Base-by-base conservation (phyloP, 129 eudicot genomes). In the Deinandra increscens region DNA sequence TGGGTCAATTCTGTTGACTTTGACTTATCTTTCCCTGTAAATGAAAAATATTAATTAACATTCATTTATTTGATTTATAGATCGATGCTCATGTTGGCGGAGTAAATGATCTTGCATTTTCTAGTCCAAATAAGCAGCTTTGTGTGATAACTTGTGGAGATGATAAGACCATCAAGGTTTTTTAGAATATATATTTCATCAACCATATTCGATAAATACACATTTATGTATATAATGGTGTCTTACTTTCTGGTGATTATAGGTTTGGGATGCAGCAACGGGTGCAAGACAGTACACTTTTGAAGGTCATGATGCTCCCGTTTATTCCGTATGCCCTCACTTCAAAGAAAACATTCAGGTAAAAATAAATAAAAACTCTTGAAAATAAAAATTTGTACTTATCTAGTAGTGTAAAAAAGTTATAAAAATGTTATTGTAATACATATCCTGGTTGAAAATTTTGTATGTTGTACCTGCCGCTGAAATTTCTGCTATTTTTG, bases 231-330 rank as follows among this genome's bases (percentile, higher is more conserved):
- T 33, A 7, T 73, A 15, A 38, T 15, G 56, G 15, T 13, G 63
- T 56, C 8, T 56, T 56, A 56, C 8, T 51, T 29, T 74, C 42
- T 45, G 4, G 14, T 60, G 70, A 56, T 70, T 33, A 15, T 70
- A 86, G 93, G 93, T 79, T 5, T 87, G 93, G 93, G 84, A 85
- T 81, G 77, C 77, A 44, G 76, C 72, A 20, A 85, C 84, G 7
- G 96, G 96, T 53, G 68, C 75, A 26, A 85, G 75, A 71, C 89
- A 73, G 44, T 86, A 75, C 63, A 79, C 89, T 11, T 88, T 85
- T 72, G 87, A 85, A 75, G 96, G 96, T 60, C 96, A 88, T 43
- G 84, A 69, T 13, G 92, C 87, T 4, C 85, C 96, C 1, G 89
- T 85, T 60, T 85, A 76, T 66, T 82, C 87, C 3, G 62, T 87